These are phyloP conservation scores for Emergomyces orientalis DNA, from an alignment of 2,329 filamentous ascomycete genomes.

Conservation along the genomic window DNA sequence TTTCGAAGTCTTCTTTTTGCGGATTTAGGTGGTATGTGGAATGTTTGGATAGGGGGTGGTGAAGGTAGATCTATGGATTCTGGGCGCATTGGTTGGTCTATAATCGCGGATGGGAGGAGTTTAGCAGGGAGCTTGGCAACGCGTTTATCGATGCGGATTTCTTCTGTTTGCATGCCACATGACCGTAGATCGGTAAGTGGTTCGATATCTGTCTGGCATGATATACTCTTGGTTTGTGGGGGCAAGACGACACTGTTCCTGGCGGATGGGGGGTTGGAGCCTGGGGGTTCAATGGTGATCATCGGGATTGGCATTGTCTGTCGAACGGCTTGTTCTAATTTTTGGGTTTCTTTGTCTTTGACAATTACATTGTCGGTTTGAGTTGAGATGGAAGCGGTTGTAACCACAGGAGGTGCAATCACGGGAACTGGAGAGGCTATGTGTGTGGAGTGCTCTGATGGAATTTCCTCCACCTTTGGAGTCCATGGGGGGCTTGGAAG, in stretches of 20 bases:
- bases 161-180: slow-evolving; percentile 72
- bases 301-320: slow-evolving; percentile 57
- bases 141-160: slow-evolving; percentile 74
- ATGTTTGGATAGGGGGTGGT: slow-evolving; percentile 27
- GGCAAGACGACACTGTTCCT: slow-evolving; percentile 66
- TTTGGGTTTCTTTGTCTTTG: slow-evolving; percentile 14
- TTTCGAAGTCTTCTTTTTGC: slow-evolving; percentile 23
- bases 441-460: slow-evolving; percentile 8
- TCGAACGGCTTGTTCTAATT: slow-evolving; percentile 11
- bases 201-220: slow-evolving; percentile 63
- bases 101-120: slow-evolving; percentile 67
- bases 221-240: slow-evolving; percentile 68
- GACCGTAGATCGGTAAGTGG: slow-evolving; percentile 42
- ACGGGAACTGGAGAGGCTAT: slow-evolving; percentile 2
- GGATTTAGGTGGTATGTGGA: slow-evolving; percentile 27
- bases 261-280: slow-evolving; percentile 71
- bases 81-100: slow-evolving; percentile 39
- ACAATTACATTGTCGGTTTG: slow-evolving; percentile 28
- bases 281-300: slow-evolving; percentile 85
- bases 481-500: slow-evolving; percentile 30
- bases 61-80: slow-evolving; percentile 16
- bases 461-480: slow-evolving; percentile 23
- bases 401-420: background rate
- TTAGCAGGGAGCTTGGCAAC: slow-evolving; percentile 65
- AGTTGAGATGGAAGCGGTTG: slow-evolving; percentile 17